Conservation (phyloP, 2,329 filamentous ascomycete genomes). For the Calonectria ilicicola region DNA sequence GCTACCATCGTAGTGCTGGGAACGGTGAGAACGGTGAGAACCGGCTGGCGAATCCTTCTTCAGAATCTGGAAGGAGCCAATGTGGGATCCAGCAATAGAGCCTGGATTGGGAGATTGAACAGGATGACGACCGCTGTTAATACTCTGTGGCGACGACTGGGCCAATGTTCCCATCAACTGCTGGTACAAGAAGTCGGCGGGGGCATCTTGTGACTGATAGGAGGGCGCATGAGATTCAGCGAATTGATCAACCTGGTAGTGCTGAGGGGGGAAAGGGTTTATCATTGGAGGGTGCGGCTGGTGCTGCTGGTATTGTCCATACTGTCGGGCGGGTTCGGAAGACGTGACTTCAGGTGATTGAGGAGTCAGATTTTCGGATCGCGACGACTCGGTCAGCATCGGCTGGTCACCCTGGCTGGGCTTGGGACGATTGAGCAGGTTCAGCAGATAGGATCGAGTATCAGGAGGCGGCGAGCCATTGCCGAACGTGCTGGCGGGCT, state of each 20-base stretch:
- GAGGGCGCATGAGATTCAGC: slow-evolving; percentile 38
- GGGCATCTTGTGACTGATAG: slow-evolving; percentile 51
- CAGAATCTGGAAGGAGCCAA: slow-evolving; percentile 59
- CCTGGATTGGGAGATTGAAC: slow-evolving; percentile 40
- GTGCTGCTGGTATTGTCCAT: slow-evolving; percentile 43
- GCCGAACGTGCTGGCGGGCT: slow-evolving; percentile 54
- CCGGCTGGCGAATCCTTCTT: slow-evolving; percentile 62
- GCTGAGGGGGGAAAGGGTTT: slow-evolving; percentile 38
- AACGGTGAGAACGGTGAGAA: slow-evolving; percentile 42
- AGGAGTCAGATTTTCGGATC: slow-evolving; percentile 58
- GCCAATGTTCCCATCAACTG: slow-evolving; percentile 52
- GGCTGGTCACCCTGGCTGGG: slow-evolving; percentile 68
- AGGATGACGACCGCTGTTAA: slow-evolving; percentile 50
- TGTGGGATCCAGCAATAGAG: not conserved
- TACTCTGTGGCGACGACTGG: slow-evolving; percentile 55
- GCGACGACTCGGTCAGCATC: slow-evolving; percentile 55
- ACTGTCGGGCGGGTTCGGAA: slow-evolving; percentile 44
- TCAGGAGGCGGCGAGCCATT: slow-evolving; percentile 70
- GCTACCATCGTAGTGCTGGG: slow-evolving; percentile 53
- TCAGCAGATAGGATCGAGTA: slow-evolving; percentile 87
- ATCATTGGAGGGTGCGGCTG: slow-evolving; percentile 40
- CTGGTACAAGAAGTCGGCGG: slow-evolving; percentile 52
- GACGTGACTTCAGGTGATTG: slow-evolving; percentile 52
- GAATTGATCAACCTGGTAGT: slow-evolving; percentile 43
- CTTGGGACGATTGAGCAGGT: slow-evolving; percentile 85